phyloP scores from a whole-genome alignment of 2,329 filamentous ascomycete species.

The Fusarium sp. region DNA sequence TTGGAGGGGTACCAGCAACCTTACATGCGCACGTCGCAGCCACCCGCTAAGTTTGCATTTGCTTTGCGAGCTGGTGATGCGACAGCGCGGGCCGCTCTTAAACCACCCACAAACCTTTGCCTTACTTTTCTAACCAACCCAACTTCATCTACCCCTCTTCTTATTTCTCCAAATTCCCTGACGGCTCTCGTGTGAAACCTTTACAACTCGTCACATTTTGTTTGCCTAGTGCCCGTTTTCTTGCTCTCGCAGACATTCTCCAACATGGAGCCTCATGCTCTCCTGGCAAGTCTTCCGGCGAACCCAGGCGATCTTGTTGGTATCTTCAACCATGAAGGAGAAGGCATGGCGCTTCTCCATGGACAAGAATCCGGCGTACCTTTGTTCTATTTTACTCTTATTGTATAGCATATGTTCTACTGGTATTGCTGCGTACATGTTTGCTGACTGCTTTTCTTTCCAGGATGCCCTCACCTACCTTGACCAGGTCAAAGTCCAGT shows the following conservation, averaged over 20 bases:
- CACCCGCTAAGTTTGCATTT: constrained; percentile 22
- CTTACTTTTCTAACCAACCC: background rate
- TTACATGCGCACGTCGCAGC: constrained; percentile 26
- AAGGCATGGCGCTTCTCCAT: constrained; percentile 35
- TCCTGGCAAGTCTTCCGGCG: constrained; percentile 11
- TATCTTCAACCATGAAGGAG: constrained; percentile 36
- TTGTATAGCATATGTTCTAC: constrained; percentile 36
- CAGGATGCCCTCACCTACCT: constrained; percentile 89
- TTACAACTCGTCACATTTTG: background rate
- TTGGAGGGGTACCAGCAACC: constrained; percentile 3
- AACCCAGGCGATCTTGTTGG: constrained; percentile 34
- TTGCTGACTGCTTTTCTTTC: constrained; percentile 25
- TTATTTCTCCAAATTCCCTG: background rate
- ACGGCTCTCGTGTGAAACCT: background rate
- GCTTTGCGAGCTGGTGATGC: constrained; percentile 26
- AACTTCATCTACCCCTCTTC: constrained; percentile 4
- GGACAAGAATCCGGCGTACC: constrained; percentile 33
- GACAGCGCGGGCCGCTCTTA: constrained; percentile 14
- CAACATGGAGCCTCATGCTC: constrained; percentile 15
- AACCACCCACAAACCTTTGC: constrained; percentile 26
- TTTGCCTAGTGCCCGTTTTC: background rate
- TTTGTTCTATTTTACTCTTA: constrained; percentile 37
- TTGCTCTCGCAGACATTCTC: constrained; percentile 1
- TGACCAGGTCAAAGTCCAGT: constrained; percentile 98
- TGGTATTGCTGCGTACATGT: background rate